Base-by-base conservation (phyloP, 345 rosid species). In the Brassica incana region DNA sequence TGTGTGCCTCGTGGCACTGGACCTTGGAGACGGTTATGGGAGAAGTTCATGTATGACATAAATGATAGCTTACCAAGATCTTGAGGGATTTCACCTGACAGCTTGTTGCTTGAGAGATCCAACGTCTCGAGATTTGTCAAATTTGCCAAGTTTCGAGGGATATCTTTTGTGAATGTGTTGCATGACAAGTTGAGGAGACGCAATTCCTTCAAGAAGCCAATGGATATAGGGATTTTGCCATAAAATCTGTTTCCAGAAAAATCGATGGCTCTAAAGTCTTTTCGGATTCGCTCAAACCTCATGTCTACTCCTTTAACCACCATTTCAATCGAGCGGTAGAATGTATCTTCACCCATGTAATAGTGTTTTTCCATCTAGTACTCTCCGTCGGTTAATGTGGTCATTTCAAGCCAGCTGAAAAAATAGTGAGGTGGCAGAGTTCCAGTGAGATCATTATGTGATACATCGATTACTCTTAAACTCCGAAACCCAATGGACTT, bases 401-500 rank as follows among this genome's bases (percentile, higher is more conserved):
- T 12, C 52, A 45, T 45, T 11, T 12, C 52, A 11, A 1, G 52
- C 76, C 76, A 72, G n/a, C 0, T 72, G 10, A 25, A 36, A 25
- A 72, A 72, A 72, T 14, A 72, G 27, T 62, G 5, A 40, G 60
- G 59, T n/a, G 77, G 69, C 0, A 73, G 62, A 1, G 77, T 2
- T 48, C 56, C 56, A 48, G 7, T 48, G 56, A 48, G 0, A 0
- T 48, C 56, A 48, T 48, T 48, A 4, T 59, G 29, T 38, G 90
- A 81, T 9, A 86, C 12, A 30, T 88, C 93, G 0, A 88, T 77
- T 33, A 89, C 73, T n/a, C 83, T 89, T 77, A 85, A 83, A 78
- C 4, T 58, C 2, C 30, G 65, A 86, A 87, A 84, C 6, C 36
- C 38, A 12, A 20, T 11, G 0, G 32, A 1, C 20, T 0, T 1